Evolutionary conservation across 352 stramenopile species (phyloP).

Genomic region (Phytophthora pisi): DNA sequence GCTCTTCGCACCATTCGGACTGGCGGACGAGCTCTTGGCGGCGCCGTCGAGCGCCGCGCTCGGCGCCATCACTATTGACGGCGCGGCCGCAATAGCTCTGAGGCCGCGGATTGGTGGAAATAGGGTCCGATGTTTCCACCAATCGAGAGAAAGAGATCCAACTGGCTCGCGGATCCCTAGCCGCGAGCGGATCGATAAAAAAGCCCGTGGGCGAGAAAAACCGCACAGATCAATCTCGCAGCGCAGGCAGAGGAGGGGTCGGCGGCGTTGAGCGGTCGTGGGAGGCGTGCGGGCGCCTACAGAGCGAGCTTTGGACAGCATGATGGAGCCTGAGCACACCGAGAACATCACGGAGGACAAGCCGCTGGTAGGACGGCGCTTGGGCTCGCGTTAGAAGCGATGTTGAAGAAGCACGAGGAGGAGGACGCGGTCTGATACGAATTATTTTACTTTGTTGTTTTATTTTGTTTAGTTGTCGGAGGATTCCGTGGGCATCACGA

Average conservation of each 20-base stretch:
- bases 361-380: conserved; percentile 47
- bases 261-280: conserved; percentile 32
- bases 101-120: conserved; percentile 29
- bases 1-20: background rate
- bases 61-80: background rate
- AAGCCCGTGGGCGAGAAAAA: conserved; percentile 23
- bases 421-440: background rate
- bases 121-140: conserved; percentile 6
- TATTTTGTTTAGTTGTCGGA: conserved; percentile 41
- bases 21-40: background rate
- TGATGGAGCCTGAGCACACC: conserved; percentile 71
- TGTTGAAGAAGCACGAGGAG: conserved; percentile 1
- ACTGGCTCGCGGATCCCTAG: conserved; percentile 44
- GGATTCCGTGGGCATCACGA: conserved; percentile 58
- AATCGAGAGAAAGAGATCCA: conserved; percentile 34
- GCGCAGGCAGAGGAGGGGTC: conserved; percentile 1
- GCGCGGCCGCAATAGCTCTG: background rate
- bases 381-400: background rate
- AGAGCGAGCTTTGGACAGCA: conserved; percentile 23
- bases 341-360: conserved; percentile 68
- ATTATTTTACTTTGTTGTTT: conserved; percentile 10
- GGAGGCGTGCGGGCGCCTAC: conserved; percentile 22
- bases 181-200: conserved; percentile 17
- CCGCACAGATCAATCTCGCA: conserved; percentile 33
- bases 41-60: background rate